Evolutionary conservation across 148 eudicot species (phyloP).

Genomic region (Rhododendron ferrugineum): DNA sequence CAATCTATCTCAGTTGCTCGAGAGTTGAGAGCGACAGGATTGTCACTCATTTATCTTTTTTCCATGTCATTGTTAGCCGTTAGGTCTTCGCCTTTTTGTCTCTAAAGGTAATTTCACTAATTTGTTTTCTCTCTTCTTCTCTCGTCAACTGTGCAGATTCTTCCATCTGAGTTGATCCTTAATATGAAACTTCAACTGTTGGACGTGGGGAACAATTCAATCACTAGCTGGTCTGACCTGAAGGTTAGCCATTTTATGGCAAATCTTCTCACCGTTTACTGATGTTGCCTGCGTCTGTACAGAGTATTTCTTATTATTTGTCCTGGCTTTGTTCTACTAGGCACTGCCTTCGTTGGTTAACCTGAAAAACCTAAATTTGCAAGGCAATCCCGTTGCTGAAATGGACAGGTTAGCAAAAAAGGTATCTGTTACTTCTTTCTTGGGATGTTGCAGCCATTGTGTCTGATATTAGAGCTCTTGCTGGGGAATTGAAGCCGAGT

Average conservation of each 20-base stretch:
- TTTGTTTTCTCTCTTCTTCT: not conserved
- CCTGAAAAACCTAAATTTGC: constrained; percentile 68
- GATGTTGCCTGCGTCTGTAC: not conserved
- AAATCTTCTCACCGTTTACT: not conserved
- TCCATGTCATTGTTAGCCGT: not conserved
- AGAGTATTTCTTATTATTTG: not conserved
- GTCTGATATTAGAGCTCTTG: no score
- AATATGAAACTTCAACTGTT: constrained; percentile 62
- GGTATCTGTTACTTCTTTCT: constrained; percentile 26
- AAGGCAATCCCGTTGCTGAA: constrained; percentile 79
- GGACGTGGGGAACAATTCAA: constrained; percentile 77
- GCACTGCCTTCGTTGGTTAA: constrained; percentile 60
- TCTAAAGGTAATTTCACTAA: not conserved
- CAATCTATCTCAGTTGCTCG: not conserved
- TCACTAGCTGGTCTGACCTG: constrained; percentile 67
- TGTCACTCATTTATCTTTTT: not conserved
- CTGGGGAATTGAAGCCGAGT: no score
- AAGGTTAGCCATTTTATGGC: constrained; percentile 44
- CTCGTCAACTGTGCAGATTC: constrained; percentile 26
- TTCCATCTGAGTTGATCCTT: constrained; percentile 60
- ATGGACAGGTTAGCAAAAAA: constrained; percentile 60
- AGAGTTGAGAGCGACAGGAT: no score
- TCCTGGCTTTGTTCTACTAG: constrained; percentile 31
- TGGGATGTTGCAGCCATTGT: no score
- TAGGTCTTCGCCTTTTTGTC: not conserved